phyloP scores from a whole-genome alignment of 176 grass and related monocot genomes.

The Eleusine coracana region DNA sequence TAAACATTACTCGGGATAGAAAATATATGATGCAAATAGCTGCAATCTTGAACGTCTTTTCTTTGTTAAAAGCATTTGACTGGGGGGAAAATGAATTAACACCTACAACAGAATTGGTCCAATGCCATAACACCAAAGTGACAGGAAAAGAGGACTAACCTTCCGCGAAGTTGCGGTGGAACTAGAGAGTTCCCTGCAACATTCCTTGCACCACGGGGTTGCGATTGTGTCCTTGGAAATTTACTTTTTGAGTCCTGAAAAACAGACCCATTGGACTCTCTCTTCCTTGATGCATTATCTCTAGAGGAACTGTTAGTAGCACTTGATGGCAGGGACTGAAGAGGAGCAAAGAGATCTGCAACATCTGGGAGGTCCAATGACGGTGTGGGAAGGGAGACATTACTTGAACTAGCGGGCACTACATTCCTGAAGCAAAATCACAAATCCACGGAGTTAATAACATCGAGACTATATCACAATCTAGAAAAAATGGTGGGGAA shows the following conservation, averaged over 20 bases:
- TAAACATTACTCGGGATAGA: conserved; percentile 4
- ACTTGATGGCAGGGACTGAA: conserved; percentile 31
- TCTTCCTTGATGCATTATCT: conserved; percentile 72
- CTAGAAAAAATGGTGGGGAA: neutral
- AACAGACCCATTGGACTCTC: conserved; percentile 78
- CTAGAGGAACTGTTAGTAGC: conserved; percentile 34
- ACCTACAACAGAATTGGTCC: neutral
- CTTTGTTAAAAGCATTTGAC: neutral
- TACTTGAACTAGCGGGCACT: conserved; percentile 22
- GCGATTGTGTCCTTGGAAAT: conserved; percentile 63
- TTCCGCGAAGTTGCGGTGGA: conserved; percentile 87
- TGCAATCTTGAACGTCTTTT: neutral
- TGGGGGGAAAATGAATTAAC: neutral
- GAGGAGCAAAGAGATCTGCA: conserved; percentile 55
- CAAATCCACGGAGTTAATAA: conserved; percentile 1
- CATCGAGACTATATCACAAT: conserved; percentile 1
- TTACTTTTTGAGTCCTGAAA: conserved; percentile 50
- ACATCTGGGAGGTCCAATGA: conserved; percentile 84
- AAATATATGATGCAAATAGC: neutral
- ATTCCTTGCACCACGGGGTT: conserved; percentile 47
- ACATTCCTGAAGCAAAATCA: conserved; percentile 19
- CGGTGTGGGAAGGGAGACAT: conserved; percentile 44
- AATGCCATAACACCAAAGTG: neutral
- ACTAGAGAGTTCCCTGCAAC: conserved; percentile 47
- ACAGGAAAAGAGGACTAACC: conserved; percentile 49